Evolutionary conservation across 176 grass and related monocot genomes (phyloP), one percentile per base, ranked within the genome.

Genomic region (Carex myosuroides): DNA sequence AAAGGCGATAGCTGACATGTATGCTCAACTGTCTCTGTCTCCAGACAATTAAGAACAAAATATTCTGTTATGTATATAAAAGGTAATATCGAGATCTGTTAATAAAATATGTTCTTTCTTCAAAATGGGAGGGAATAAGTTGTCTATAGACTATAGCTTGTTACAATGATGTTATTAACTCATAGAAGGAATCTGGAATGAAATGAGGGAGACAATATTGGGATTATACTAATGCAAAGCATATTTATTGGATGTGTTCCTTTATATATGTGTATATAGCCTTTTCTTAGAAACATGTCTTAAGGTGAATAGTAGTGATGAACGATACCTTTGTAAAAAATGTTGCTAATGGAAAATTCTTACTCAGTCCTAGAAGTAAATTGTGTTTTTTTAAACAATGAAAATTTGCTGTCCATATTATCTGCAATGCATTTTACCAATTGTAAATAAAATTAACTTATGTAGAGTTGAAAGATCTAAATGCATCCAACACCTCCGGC

Each of bases 1-100:
- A 84, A 92, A 94, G 87, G 87, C 87, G 74, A 94, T 97, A 35
- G 77, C 83, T 52, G 86, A 90, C 32, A 97, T 97, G 92, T 97
- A 93, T 66, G 85, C 86, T 8, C 64, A 90, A 52, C 50, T 94
- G 79, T 70, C 12, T 22, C 84, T 66, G 21, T 65, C 89, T 70
- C 76, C 89, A 26, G 39, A 18, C 33, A 70, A 70, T 70, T 70
- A 70, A 32, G 26, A 16, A 70, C 16, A 33, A 35, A 33, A 13
- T 60, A 10, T 41, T 41, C 13, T 69, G 6, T 7, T n/a, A 3
- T n/a, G 6, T 70, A 70, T 70, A 70, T 70, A 70, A 70, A 70
- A 70, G 66, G 66, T 70, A 70, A 70, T 70, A 70, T 32, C 0
- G 16, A 39, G 7, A 37, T 37, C 33, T 70, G 33, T 70, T 70